Evolutionary conservation across 208 protist genomes (phyloP).

Genomic region (Phytomonas francai): DNA sequence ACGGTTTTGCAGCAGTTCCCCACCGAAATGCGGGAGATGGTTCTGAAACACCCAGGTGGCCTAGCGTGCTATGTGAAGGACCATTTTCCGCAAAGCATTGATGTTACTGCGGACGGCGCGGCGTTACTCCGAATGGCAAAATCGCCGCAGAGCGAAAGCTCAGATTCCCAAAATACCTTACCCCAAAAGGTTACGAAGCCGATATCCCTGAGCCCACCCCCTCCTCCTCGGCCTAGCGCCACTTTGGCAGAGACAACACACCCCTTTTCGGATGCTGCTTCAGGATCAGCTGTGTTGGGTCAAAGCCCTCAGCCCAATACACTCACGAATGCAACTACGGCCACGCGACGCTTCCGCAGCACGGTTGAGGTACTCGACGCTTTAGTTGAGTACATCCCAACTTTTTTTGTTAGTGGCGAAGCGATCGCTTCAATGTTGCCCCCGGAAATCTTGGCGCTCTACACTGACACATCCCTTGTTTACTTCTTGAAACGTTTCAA

Average conservation of each 20-base stretch:
- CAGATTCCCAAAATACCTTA: not conserved
- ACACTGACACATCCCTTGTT: constrained; percentile 35
- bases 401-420: constrained; percentile 57
- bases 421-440: constrained; percentile 44
- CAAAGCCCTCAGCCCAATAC: not conserved
- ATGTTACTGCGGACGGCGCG: not conserved
- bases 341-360: constrained; percentile 3
- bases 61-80: constrained; percentile 15
- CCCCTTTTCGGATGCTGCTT: not conserved
- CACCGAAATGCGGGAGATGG: constrained; percentile 14
- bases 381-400: constrained; percentile 74
- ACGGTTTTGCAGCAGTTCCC: constrained; percentile 8
- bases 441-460: constrained; percentile 34
- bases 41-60: constrained; percentile 21
- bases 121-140: not conserved
- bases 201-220: not conserved
- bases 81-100: constrained; percentile 9
- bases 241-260: not conserved
- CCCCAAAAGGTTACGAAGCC: not conserved
- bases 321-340: not conserved
- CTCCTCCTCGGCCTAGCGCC: not conserved
- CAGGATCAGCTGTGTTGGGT: not conserved
- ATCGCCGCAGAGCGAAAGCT: not conserved
- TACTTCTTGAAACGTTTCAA: constrained; percentile 68
- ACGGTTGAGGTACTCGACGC: constrained; percentile 46